Percentiles rank a stretch among this genome's conserved stretches.
These are phyloP conservation scores for Coemansia sp. DNA, from an alignment of 192 early-diverging fungal species.

Conservation along the genomic window DNA sequence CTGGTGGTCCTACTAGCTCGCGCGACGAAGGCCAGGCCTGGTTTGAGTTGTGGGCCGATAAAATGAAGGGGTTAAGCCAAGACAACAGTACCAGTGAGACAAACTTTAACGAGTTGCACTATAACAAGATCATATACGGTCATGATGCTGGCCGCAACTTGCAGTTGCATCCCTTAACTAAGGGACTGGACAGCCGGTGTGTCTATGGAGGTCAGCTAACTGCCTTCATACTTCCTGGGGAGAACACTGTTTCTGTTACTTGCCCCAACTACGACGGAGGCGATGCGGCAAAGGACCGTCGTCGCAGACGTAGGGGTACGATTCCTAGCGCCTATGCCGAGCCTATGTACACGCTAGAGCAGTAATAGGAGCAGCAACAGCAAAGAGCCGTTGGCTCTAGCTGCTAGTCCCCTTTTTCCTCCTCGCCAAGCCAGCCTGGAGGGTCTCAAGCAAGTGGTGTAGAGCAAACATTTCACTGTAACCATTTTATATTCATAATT, in stretches of 20 bases:
- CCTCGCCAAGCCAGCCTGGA: too few relatives aligned
- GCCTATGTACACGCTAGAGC: background rate
- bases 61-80: constrained; percentile 51
- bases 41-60: constrained; percentile 48
- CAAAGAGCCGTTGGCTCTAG: background rate
- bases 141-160: constrained; percentile 69
- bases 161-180: constrained; percentile 59
- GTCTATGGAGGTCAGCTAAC: constrained; percentile 70
- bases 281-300: constrained; percentile 4
- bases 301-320: background rate
- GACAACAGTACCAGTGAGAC: background rate
- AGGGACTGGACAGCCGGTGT: constrained; percentile 74
- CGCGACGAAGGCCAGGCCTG: constrained; percentile 24
- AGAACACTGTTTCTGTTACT: constrained; percentile 25
- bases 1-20: constrained; percentile 18
- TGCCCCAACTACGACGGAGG: constrained; percentile 28
- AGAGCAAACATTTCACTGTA: too few relatives aligned
- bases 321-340: background rate
- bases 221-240: constrained; percentile 59
- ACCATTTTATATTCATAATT: too few relatives aligned
- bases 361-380: background rate
- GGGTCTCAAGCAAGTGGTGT: too few relatives aligned
- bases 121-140: constrained; percentile 64
- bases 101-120: constrained; percentile 32
- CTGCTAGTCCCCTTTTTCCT: background rate